phyloP scores from a whole-genome alignment of 2,329 filamentous ascomycete genomes.

The Tricladium varicosporioides region DNA sequence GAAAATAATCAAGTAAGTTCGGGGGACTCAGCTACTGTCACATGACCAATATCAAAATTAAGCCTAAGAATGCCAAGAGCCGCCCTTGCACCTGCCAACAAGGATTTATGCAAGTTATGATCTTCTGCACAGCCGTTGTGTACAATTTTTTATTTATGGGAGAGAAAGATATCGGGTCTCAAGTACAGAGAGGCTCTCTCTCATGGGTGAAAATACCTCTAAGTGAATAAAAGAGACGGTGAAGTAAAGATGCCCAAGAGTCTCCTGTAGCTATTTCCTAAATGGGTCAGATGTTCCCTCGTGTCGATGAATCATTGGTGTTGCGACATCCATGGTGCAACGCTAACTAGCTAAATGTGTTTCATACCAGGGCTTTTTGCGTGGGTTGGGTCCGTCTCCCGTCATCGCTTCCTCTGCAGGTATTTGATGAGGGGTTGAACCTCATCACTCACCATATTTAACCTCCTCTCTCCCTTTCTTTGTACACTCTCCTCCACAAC shows the following conservation, averaged over 20 bases:
- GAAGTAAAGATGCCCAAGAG: slow-evolving; percentile 7
- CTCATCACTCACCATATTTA: slow-evolving; percentile 15
- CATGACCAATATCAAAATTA: not conserved
- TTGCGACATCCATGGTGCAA: slow-evolving; percentile 9
- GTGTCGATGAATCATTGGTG: slow-evolving; percentile 31
- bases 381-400: too few species aligned
- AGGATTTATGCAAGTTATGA: not conserved
- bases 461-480: slow-evolving; percentile 5
- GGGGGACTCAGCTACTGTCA: not conserved
- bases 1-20: not conserved
- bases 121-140: not conserved
- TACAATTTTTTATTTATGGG: slow-evolving; percentile 1
- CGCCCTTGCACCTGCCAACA: not conserved
- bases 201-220: too few species aligned
- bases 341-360: slow-evolving; percentile 23
- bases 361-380: slow-evolving; percentile 7
- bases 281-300: slow-evolving; percentile 24
- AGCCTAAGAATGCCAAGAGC: not conserved
- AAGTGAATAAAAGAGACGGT: slow-evolving; percentile 17
- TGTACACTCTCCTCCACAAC: slow-evolving; percentile 1
- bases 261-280: slow-evolving; percentile 3
- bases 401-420: not conserved
- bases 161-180: not conserved
- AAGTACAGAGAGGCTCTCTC: not conserved
- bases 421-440: not conserved